Evolutionary conservation across 2,329 filamentous ascomycete species (phyloP), one percentile per base, ranked within the genome.

Genomic region (Cladophialophora immunda): DNA sequence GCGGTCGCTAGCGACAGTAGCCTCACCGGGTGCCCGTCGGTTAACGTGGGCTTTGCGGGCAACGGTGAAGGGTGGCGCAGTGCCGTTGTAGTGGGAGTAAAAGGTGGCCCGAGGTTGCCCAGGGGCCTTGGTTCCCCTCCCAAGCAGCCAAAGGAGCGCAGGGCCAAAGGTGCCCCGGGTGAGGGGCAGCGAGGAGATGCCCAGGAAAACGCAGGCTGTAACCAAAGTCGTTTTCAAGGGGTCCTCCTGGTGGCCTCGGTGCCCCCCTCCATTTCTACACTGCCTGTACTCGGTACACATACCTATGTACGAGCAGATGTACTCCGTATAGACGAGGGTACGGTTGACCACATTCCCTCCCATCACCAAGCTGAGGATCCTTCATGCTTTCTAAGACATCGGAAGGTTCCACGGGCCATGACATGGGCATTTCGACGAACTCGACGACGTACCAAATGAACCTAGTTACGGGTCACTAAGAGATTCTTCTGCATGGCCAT

Each of bases 41-140:
- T n/a, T 38, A 54, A 60, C 13, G 25, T 29, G 22, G 45, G 9
- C 45, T 61, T 30, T 6, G 47, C 29, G 41, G 30, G 41, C 57
- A 22, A 15, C 9, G 38, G 57, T 45, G 38, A 59, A 59, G 27
- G 30, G 13, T 29, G 58, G 41, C 47, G 58, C 58, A 61, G 58
- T 61, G 38, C 17, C 1, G 38, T 36, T 13, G 58, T 19, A 25
- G 30, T 19, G 25, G 58, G 29, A 41, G 15, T n/a, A 17, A 36
- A 36, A 41, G 38, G 38, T 50, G 8, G 22, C 45, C 45, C 45
- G 45, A 50, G 45, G 45, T 50, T 50, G 45, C 45, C 19, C 45
- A 27, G 13, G 45, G 7, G 13, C 13, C 32, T 34, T n/a, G n/a
- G n/a, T n/a, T n/a, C n/a, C n/a, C n/a, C n/a, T n/a, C n/a, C n/a